A percentile compares a stretch with the other conserved stretches of the same genome.
These are phyloP conservation scores for Backusella sp. DNA, from an alignment of 192 early-diverging fungal species.

Conservation along the genomic window DNA sequence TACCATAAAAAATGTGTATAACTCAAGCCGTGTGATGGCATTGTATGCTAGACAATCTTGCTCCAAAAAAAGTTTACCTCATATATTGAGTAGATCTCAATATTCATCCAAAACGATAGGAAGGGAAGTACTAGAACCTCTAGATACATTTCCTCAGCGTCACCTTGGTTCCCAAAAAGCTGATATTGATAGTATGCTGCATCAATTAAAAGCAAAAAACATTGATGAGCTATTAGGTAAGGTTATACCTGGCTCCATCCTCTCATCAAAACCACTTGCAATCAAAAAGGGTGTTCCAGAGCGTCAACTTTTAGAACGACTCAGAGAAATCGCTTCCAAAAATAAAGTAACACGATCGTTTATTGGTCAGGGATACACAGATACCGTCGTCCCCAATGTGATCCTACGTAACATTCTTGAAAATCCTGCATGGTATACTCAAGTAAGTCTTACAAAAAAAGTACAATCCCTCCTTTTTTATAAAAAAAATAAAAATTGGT, in stretches of 20 bases:
- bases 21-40: not conserved
- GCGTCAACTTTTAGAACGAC: conserved; percentile 75
- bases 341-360: conserved; percentile 92
- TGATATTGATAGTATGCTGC: conserved; percentile 83
- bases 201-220: conserved; percentile 67
- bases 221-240: conserved; percentile 82
- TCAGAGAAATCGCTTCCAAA: conserved; percentile 80
- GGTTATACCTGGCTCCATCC: conserved; percentile 81
- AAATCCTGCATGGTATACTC: conserved; percentile 99
- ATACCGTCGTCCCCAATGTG: conserved; percentile 89
- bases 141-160: conserved; percentile 77
- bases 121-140: conserved; percentile 40
- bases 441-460: conserved; percentile 50
- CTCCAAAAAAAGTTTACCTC: not conserved
- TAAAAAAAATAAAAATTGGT: too few species aligned
- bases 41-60: not conserved
- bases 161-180: conserved; percentile 82
- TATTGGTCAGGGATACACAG: conserved; percentile 95
- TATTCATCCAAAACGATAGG: not conserved
- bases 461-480: too few species aligned
- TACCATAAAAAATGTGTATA: not conserved
- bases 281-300: conserved; percentile 82
- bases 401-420: conserved; percentile 96
- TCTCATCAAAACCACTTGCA: conserved; percentile 62
- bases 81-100: not conserved